Evolutionary conservation across 805 yeast species (phyloP).

Genomic region (Candida methanosorbosa): DNA sequence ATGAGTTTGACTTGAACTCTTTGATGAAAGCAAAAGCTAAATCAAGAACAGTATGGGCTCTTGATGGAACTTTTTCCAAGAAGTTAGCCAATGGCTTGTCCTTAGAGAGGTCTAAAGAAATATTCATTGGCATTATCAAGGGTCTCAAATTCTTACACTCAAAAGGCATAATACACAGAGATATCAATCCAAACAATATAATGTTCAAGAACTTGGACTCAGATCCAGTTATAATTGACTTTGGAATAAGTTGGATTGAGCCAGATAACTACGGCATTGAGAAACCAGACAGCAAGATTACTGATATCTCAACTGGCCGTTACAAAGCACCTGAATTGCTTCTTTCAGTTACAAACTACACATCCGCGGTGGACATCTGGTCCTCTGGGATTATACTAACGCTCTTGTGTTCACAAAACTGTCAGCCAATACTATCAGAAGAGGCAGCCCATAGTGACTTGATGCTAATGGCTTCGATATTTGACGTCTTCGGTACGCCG

Average conservation of each 20-base stretch:
- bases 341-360: slow-evolving; percentile 49
- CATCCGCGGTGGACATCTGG: slow-evolving; percentile 62
- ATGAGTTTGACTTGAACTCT: slow-evolving; percentile 24
- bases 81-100: slow-evolving; percentile 9
- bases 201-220: slow-evolving; percentile 19
- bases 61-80: slow-evolving; percentile 9
- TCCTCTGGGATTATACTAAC: slow-evolving; percentile 55
- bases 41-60: slow-evolving; percentile 12
- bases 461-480: slow-evolving; percentile 44
- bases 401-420: slow-evolving; percentile 34
- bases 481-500: slow-evolving; percentile 59
- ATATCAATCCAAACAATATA: slow-evolving; percentile 68
- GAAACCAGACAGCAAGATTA: slow-evolving; percentile 29
- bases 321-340: slow-evolving; percentile 72
- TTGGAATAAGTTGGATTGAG: slow-evolving; percentile 29
- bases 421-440: slow-evolving; percentile 27
- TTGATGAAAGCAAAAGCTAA: slow-evolving; percentile 25
- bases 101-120: slow-evolving; percentile 10
- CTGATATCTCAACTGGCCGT: slow-evolving; percentile 58
- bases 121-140: slow-evolving; percentile 28
- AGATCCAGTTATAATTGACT: slow-evolving; percentile 29
- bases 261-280: slow-evolving; percentile 66
- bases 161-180: slow-evolving; percentile 60
- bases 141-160: slow-evolving; percentile 60
- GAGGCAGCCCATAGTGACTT: slow-evolving; percentile 46